Base-by-base conservation (phyloP, 495 filamentous ascomycete genomes). In the Penicillium maclennaniae region DNA sequence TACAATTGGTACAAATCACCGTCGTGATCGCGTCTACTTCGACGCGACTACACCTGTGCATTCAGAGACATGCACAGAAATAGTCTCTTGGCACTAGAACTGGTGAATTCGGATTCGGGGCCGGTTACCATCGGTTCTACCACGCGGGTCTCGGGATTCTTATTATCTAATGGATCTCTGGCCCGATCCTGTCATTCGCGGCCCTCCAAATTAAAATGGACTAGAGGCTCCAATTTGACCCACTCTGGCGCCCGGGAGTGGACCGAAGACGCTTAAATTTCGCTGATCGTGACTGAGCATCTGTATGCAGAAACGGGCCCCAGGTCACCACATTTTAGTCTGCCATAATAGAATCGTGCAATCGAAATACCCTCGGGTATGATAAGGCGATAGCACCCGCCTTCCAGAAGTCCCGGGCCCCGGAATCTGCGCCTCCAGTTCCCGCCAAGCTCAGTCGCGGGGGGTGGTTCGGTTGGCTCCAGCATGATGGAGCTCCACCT, bases 91-190 rank as follows among this genome's bases (percentile, higher is more conserved):
- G 27, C 14, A 17, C 38, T 23, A 25, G 15, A 59, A 14, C 45
- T 23, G 42, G 49, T 49, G 26, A 49, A 26, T 19, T 49, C 51
- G 40, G 17, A 40, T 31, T 54, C 43, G 25, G 48, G 17, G 43
- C 46, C 61, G 61, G 61, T 49, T 64, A 64, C 41, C 34, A 6
- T 51, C 61, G 61, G 56, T 41, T 40, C 38, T 49, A 25, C 47
- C 27, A 48, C 21, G 28, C 36, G 49, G 43, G 40, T 26, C 48
- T 40, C 49, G 52, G 16, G 42, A 54, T 61, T 64, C 45, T 47
- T 55, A 39, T 64, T 64, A 58, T 38, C 31, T 64, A 64, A 64
- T 64, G 52, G 49, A 47, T 45, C 21, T 20, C 49, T 39, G 27
- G 36, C n/a, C 55, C 56, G 58, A 64, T 2, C 0, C 2, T 1